Evolutionary conservation across 2,329 filamentous ascomycete species (phyloP).

Genomic region (Alternaria hordeiaustralica): DNA sequence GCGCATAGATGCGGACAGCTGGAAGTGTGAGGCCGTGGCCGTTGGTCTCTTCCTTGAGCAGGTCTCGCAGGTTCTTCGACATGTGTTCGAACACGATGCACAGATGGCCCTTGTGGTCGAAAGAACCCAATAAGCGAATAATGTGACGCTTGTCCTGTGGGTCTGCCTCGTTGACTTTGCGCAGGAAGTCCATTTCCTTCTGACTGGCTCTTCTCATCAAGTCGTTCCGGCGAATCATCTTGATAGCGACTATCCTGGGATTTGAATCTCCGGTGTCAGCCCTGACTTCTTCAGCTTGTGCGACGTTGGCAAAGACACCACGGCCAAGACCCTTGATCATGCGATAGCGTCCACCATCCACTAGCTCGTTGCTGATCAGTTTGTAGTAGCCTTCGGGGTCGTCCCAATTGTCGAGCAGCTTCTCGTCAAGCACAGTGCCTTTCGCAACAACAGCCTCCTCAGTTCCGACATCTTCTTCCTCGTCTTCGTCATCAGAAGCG

Average conservation of each 20-base stretch:
- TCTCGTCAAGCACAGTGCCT: constrained; percentile 62
- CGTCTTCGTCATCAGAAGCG: constrained; percentile 71
- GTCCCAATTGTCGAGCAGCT: constrained; percentile 89
- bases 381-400: constrained; percentile 97
- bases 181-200: constrained; percentile 91
- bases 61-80: constrained; percentile 81
- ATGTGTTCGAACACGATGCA: constrained; percentile 98
- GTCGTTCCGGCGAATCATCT: constrained; percentile 97
- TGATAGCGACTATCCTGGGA: constrained; percentile 82
- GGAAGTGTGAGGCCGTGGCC: constrained; percentile 90
- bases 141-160: constrained; percentile 90
- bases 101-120: constrained; percentile 93
- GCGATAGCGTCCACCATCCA: constrained; percentile 86
- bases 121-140: constrained; percentile 83
- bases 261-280: constrained; percentile 47
- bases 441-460: constrained; percentile 27
- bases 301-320: constrained; percentile 97
- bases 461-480: constrained; percentile 71
- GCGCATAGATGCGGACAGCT: constrained; percentile 86
- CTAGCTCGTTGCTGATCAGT: constrained; percentile 86
- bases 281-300: constrained; percentile 66
- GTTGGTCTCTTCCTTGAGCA: constrained; percentile 81
- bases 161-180: constrained; percentile 85
- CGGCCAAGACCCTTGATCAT: constrained; percentile 86
- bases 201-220: constrained; percentile 90